Conservation (phyloP, 2,329 filamentous ascomycete genomes). For the Aureobasidium sp. region DNA sequence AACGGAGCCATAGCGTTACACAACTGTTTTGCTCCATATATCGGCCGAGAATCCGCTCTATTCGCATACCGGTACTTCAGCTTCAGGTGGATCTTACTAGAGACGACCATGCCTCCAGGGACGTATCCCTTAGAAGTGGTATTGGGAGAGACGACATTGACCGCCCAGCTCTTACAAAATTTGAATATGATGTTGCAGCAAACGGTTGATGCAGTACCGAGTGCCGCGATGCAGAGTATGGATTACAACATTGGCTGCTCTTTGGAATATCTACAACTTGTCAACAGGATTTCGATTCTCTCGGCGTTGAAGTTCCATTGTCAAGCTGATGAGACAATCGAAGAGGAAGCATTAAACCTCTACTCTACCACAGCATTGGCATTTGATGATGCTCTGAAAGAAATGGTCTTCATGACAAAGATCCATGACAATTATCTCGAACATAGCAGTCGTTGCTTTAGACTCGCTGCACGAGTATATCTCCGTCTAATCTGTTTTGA, state of each 20-base stretch:
- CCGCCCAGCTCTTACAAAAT: neutral
- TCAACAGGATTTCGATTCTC: slow-evolving; percentile 5
- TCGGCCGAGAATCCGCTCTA: neutral
- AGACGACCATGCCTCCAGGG: slow-evolving; percentile 11
- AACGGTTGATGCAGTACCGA: neutral
- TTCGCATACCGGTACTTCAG: slow-evolving; percentile 7
- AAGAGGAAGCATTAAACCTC: neutral
- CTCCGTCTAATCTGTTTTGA: slow-evolving; percentile 1
- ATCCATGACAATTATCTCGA: neutral
- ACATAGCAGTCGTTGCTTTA: slow-evolving; percentile 1
- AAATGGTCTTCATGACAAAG: neutral
- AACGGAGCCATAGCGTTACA: slow-evolving; percentile 4
- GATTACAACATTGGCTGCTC: neutral
- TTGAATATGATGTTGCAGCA: neutral
- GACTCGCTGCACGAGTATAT: neutral
- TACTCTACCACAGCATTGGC: slow-evolving; percentile 1
- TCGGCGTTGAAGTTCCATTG: neutral
- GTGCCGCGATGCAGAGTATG: neutral
- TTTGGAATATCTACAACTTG: neutral
- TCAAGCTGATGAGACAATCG: neutral
- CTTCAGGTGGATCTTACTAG: slow-evolving; percentile 3
- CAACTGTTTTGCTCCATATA: neutral
- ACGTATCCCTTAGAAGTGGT: slow-evolving; percentile 3
- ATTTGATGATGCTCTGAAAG: neutral
- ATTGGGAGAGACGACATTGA: neutral